Conservation (phyloP, 305 asterid species). For the Solanum aculeatissimum region DNA sequence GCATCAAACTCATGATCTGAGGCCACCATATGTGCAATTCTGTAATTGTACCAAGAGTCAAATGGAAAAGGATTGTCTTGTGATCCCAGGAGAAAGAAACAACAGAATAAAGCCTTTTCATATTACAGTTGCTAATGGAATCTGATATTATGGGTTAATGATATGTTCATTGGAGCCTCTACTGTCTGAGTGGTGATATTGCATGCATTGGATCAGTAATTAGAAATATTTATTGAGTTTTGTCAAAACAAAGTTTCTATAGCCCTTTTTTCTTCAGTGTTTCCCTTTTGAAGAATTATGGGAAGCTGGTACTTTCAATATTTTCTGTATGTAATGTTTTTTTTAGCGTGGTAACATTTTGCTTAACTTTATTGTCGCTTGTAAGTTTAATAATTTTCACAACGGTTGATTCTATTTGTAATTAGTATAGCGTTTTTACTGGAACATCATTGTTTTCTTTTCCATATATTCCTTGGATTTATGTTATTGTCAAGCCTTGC, state of each 20-base stretch:
- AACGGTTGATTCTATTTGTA: background rate
- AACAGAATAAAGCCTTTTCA: background rate
- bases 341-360: background rate
- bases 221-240: background rate
- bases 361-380: background rate
- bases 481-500: background rate
- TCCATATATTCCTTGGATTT: background rate
- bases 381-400: background rate
- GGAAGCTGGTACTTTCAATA: background rate
- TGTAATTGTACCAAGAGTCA: background rate
- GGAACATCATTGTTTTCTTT: background rate
- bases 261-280: background rate
- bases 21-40: background rate
- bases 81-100: background rate
- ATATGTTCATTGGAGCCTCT: background rate
- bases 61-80: background rate
- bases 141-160: background rate
- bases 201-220: background rate
- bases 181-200: background rate
- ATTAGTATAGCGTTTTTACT: background rate
- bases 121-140: background rate
- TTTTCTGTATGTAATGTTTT: background rate
- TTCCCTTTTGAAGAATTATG: background rate
- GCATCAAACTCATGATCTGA: background rate
- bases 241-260: background rate